Base-by-base conservation (phyloP, 2,329 filamentous ascomycete genomes). In the Pseudogymnoascus sp. region DNA sequence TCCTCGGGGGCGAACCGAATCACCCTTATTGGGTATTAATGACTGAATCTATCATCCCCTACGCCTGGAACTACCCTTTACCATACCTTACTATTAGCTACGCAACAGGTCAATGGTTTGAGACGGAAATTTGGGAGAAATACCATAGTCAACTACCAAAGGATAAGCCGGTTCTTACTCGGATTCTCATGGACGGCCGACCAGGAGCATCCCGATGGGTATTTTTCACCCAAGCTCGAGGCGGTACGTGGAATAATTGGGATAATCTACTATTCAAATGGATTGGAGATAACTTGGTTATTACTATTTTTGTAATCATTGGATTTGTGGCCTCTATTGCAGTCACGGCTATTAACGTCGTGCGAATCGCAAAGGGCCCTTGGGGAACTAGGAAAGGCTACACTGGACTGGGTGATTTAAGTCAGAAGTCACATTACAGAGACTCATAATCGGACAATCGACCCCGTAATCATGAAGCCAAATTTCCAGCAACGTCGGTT, bases 51-150 rank as follows among this genome's bases (percentile, higher is more conserved):
- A 74, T 90, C 16, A 79, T 83, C 59, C 74, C 80, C 22, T 89
- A 88, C 72, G 81, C 89, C 70, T 82, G 83, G 69, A 82, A 81
- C 67, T 90, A 86, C 84, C 70, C 86, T 8, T 76, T 90, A 33
- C 86, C 87, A 0, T 89, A 90, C 71, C 84, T 90, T 67, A 89
- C 86, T n/a, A 85, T 90, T 70, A 89, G 88, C 84, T 87, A 85
- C 58, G 83, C 83, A 25, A 89, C 86, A 2, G 87, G 87, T 2
- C 86, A 87, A 7, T 77, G 89, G 63, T 90, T 87, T 74, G 75
- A 88, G 50, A 87, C 84, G 61, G 81, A 88, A 36, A 81, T 89
- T 64, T 90, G 87, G 87, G 81, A 87, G 68, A 80, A 87, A 69
- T 90, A 87, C 74, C 69, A 73, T 63, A 14, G 47, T 20, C 25